These are phyloP conservation scores for Suhomyces kilbournensis DNA, from an alignment of 805 yeast species.

Conservation along the genomic window DNA sequence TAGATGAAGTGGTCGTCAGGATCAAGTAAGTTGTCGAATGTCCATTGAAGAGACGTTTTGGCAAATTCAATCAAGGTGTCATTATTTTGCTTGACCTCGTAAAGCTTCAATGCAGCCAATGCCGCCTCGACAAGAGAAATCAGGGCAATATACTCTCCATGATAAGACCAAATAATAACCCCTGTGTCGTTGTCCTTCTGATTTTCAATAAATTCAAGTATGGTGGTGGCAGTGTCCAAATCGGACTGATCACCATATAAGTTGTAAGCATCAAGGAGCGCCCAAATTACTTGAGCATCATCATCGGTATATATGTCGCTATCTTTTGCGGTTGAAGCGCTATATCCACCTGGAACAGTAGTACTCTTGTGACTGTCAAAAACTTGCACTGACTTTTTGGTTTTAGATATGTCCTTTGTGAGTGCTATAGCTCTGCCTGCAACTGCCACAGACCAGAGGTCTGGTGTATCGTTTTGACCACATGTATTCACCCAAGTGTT, in stretches of 20 bases:
- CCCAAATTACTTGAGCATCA: conserved; percentile 28
- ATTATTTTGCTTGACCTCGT: conserved; percentile 12
- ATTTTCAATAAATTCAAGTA: conserved; percentile 13
- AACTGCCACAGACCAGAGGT: conserved; percentile 24
- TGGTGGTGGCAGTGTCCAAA: conserved; percentile 14
- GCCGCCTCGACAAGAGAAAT: conserved; percentile 28
- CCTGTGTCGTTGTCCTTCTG: conserved; percentile 20
- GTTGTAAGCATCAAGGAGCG: conserved; percentile 21
- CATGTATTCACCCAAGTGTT: conserved; percentile 16
- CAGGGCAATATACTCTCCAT: conserved; percentile 22
- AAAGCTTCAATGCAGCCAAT: conserved; percentile 23
- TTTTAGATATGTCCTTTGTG: conserved; percentile 11
- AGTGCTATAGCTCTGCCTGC: conserved; percentile 21
- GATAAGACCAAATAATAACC: conserved; percentile 23
- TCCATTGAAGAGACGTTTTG: conserved; percentile 15
- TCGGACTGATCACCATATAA: neutral
- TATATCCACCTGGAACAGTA: conserved; percentile 18
- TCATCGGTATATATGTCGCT: conserved; percentile 28
- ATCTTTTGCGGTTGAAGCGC: conserved; percentile 20
- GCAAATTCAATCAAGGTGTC: conserved; percentile 13
- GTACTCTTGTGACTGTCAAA: conserved; percentile 17
- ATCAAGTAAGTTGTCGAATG: conserved; percentile 16
- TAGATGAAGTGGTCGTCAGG: conserved; percentile 21
- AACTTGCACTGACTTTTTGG: conserved; percentile 11
- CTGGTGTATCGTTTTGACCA: conserved; percentile 10